phyloP scores from a whole-genome alignment of 805 yeast species.

The Candida montana region DNA sequence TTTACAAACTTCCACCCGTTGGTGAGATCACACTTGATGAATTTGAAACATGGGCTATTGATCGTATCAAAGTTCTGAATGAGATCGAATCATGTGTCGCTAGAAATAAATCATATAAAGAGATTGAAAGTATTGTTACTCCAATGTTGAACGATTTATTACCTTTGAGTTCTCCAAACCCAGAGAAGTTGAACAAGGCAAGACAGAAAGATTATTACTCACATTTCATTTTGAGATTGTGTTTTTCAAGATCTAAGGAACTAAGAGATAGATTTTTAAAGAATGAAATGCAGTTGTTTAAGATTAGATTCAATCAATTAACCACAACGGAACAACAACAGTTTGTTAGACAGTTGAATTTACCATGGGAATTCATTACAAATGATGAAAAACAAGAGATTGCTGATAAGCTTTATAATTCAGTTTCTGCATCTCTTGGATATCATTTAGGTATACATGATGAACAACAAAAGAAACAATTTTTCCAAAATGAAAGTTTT shows the following conservation, averaged over 20 bases:
- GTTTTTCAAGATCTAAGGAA: constrained; percentile 85
- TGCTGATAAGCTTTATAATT: constrained; percentile 45
- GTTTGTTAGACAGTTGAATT: constrained; percentile 59
- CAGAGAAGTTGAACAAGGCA: constrained; percentile 34
- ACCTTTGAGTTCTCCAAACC: constrained; percentile 46
- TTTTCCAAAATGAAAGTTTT: constrained; percentile 56
- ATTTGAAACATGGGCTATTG: constrained; percentile 95
- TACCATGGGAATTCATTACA: constrained; percentile 67
- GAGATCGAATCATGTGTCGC: constrained; percentile 76
- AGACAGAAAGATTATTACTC: constrained; percentile 88
- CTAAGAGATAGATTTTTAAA: constrained; percentile 72
- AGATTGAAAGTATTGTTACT: constrained; percentile 57
- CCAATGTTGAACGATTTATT: constrained; percentile 60
- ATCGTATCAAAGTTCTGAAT: constrained; percentile 73
- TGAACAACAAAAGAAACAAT: constrained; percentile 38
- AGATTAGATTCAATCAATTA: constrained; percentile 60
- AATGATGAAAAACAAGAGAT: constrained; percentile 54
- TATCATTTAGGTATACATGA: constrained; percentile 35
- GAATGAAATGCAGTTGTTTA: constrained; percentile 72
- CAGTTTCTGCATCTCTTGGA: constrained; percentile 40
- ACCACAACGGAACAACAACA: constrained; percentile 62
- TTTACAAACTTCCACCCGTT: constrained; percentile 73
- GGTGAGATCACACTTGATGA: constrained; percentile 88
- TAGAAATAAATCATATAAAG: constrained; percentile 58
- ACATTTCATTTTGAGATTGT: constrained; percentile 82